Evolutionary conservation across 768 basidiomycete genomes (phyloP).

Genomic region (Cystobasidium onofrii): DNA sequence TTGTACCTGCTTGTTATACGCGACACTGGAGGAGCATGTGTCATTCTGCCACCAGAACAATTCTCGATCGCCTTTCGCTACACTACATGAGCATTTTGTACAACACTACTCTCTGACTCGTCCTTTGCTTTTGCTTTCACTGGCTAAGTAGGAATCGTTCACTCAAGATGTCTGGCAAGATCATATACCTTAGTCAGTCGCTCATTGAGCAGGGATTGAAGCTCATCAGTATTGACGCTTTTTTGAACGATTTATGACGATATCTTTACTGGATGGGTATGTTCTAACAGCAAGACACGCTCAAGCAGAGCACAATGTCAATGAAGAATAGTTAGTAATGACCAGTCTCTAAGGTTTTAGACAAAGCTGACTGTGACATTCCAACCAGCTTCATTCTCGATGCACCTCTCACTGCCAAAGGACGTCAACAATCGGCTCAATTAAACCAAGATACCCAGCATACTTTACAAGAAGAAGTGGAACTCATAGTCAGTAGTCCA

Average conservation of each 20-base stretch:
- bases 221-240: neutral
- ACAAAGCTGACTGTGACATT: neutral
- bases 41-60: too few species aligned
- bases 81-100: too few species aligned
- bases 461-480: constrained; percentile 41
- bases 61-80: too few species aligned
- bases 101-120: too few species aligned
- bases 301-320: constrained; percentile 39
- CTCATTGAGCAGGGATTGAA: constrained; percentile 36
- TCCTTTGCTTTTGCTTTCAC: too few species aligned
- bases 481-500: constrained; percentile 42
- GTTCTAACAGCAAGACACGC: neutral
- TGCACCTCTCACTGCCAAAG: constrained; percentile 44
- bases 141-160: too few species aligned
- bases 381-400: constrained; percentile 41
- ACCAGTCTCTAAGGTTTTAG: neutral
- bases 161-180: constrained; percentile 24
- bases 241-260: neutral
- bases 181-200: constrained; percentile 40
- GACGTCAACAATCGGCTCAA: constrained; percentile 40
- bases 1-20: too few species aligned
- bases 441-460: constrained; percentile 42
- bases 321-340: constrained; percentile 38
- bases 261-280: neutral
- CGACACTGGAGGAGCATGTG: too few species aligned